Evolutionary conservation across 345 rosid genomes (phyloP).

Genomic region (Hibiscus tridactylites): DNA sequence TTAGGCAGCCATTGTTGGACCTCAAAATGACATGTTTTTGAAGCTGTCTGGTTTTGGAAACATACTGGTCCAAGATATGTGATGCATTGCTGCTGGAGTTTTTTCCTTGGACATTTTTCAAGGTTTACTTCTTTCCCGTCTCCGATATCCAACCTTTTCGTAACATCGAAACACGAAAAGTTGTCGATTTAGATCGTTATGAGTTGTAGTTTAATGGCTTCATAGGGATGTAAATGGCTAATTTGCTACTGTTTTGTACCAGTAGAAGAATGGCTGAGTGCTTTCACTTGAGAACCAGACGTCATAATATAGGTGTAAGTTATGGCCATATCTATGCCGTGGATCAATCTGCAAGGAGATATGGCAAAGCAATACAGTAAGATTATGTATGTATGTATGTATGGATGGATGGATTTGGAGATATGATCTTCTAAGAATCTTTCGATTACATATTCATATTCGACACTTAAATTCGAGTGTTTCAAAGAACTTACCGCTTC

Average conservation of each 20-base stretch:
- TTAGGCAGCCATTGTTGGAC: background rate
- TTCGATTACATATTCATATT: too few species aligned
- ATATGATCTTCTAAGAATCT: too few species aligned
- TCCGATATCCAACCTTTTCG: slow-evolving; percentile 56
- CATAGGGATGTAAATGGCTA: background rate
- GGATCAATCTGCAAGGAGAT: slow-evolving; percentile 47
- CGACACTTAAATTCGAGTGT: background rate
- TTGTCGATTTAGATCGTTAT: background rate
- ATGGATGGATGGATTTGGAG: background rate
- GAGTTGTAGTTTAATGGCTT: background rate
- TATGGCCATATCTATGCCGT: slow-evolving; percentile 64
- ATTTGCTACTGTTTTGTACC: slow-evolving; percentile 21
- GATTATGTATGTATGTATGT: background rate
- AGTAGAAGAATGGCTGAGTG: slow-evolving; percentile 61
- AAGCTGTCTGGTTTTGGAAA: background rate
- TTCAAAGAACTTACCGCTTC: slow-evolving; percentile 68
- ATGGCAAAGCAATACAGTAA: background rate
- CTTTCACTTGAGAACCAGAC: slow-evolving; percentile 51
- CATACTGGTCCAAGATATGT: slow-evolving; percentile 59
- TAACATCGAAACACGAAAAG: background rate
- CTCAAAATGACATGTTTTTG: background rate
- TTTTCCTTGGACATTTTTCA: slow-evolving; percentile 35
- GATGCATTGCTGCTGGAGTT: slow-evolving; percentile 49
- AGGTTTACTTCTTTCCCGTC: slow-evolving; percentile 45
- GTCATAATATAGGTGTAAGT: slow-evolving; percentile 54